Percentiles rank a stretch among this genome's conserved stretches.
Conservation (phyloP, 768 basidiomycete species). For the Nevesoporus exiguus region DNA sequence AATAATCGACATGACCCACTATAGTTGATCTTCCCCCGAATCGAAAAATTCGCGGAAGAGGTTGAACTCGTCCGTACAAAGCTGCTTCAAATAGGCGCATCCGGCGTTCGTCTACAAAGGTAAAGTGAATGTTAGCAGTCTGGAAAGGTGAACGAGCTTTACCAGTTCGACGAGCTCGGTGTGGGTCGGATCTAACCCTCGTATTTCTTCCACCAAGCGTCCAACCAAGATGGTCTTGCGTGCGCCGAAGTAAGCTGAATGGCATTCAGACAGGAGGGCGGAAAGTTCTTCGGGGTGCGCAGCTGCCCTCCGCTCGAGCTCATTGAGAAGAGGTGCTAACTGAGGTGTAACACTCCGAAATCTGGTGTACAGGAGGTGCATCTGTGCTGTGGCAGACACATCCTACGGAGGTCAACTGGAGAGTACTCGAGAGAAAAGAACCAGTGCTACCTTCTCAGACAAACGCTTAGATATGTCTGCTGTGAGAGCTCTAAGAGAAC, state of each 20-base stretch:
- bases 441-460: slow-evolving; percentile 58
- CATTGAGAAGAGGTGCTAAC: slow-evolving; percentile 73
- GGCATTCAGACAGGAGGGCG: slow-evolving; percentile 81
- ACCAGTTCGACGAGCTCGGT: slow-evolving; percentile 90
- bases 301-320: slow-evolving; percentile 76
- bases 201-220: slow-evolving; percentile 77
- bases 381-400: slow-evolving; percentile 74
- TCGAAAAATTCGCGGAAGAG: slow-evolving; percentile 85
- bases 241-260: slow-evolving; percentile 73
- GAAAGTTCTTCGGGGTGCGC: slow-evolving; percentile 83
- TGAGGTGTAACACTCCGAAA: slow-evolving; percentile 71
- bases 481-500: slow-evolving; percentile 73
- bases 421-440: not conserved
- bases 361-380: slow-evolving; percentile 86
- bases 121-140: not conserved
- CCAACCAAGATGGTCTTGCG: slow-evolving; percentile 71
- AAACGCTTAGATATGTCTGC: slow-evolving; percentile 74
- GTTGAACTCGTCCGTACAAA: slow-evolving; percentile 87
- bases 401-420: slow-evolving; percentile 42
- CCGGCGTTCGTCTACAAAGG: slow-evolving; percentile 75
- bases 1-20: slow-evolving; percentile 43
- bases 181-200: slow-evolving; percentile 69
- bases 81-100: slow-evolving; percentile 87
- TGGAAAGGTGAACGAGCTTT: slow-evolving; percentile 11
- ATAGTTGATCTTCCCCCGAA: slow-evolving; percentile 73